Percentiles rank a stretch among this genome's conserved stretches.
Conservation (phyloP, 2,329 filamentous ascomycete species). For the Penicillium expansum region DNA sequence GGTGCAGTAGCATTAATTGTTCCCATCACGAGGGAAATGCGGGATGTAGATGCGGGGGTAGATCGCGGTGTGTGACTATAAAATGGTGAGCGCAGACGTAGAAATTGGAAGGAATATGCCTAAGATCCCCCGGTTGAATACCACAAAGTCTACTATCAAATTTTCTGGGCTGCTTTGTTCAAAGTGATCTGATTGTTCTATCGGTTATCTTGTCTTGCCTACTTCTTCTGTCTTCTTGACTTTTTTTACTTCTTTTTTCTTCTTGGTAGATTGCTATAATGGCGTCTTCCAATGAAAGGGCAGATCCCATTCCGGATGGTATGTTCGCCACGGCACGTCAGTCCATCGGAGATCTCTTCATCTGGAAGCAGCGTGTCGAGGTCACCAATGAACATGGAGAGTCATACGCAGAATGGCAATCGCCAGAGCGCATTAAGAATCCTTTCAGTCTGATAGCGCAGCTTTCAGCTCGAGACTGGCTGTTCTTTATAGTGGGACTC, state of each 20-base stretch:
- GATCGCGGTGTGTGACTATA: constrained; percentile 8
- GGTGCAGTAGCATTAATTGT: constrained; percentile 4
- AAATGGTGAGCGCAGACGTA: constrained; percentile 5
- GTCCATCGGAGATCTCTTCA: constrained; percentile 63
- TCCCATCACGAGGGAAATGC: constrained; percentile 9
- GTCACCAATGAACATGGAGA: constrained; percentile 56
- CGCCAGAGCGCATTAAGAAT: constrained; percentile 64
- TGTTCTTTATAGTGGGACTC: constrained; percentile 73
- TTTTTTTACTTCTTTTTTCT: neutral
- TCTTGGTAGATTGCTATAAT: constrained; percentile 1
- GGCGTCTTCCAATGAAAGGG: constrained; percentile 46
- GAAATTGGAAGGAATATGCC: neutral
- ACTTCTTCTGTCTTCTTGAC: neutral
- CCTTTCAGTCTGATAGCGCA: constrained; percentile 66
- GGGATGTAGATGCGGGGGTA: constrained; percentile 13
- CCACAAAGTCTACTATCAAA: neutral
- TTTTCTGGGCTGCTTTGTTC: neutral
- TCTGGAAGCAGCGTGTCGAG: constrained; percentile 71
- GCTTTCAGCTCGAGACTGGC: constrained; percentile 65
- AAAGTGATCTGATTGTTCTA: neutral
- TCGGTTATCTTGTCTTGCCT: neutral
- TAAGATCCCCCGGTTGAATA: neutral
- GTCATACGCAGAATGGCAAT: constrained; percentile 64
- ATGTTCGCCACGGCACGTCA: constrained; percentile 64
- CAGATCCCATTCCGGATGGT: constrained; percentile 67